Base-by-base conservation (phyloP, 352 stramenopile genomes). In the Globisporangium cederbergense region DNA sequence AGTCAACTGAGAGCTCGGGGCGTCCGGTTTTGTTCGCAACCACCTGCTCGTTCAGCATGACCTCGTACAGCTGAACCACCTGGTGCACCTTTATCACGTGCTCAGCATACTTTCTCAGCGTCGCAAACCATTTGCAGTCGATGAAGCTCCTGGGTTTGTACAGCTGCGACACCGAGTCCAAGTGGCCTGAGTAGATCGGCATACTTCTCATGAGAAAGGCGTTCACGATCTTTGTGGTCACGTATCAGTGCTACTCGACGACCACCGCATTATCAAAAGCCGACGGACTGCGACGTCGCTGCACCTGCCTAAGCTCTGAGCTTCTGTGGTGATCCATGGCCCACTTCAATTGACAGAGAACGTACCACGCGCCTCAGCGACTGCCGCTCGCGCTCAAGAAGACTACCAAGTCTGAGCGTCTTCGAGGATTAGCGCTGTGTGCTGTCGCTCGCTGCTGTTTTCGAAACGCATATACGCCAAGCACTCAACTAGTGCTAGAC, bases 151-250 rank as follows among this genome's bases (percentile, higher is more conserved):
- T 54, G 0, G 64, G 56, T 30, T 86, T 89, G 51, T 88, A 87
- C 2, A 88, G 14, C 22, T 66, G 40, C 7, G 56, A 55, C 9
- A 76, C 73, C 0, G 71, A 73, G 3, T 57, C 62, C 4, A 73
- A 83, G 50, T 89, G 79, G 6, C 79, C 80, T 28, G 25, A 74
- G 62, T 84, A 90, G 7, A 91, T 76, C 9, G 81, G 83, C 0
- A 93, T 62, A 13, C 71, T 77, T 9, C 79, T 79, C 2, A 76
- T 78, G 22, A 90, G 65, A 42, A 88, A 81, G n/a, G 79, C 76
- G 36, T 86, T 81, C 4, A 85, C 72, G 25, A 91, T 57, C 64
- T 89, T 91, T 59, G 89, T 78, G 3, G 77, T 91, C 53, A 89
- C 67, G 50, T 88, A 89, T n/a, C 81, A 81, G 2, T 65, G 52